These are phyloP conservation scores for Ascochyta rabiei DNA, from an alignment of 2,329 filamentous ascomycete species.

Conservation along the genomic window DNA sequence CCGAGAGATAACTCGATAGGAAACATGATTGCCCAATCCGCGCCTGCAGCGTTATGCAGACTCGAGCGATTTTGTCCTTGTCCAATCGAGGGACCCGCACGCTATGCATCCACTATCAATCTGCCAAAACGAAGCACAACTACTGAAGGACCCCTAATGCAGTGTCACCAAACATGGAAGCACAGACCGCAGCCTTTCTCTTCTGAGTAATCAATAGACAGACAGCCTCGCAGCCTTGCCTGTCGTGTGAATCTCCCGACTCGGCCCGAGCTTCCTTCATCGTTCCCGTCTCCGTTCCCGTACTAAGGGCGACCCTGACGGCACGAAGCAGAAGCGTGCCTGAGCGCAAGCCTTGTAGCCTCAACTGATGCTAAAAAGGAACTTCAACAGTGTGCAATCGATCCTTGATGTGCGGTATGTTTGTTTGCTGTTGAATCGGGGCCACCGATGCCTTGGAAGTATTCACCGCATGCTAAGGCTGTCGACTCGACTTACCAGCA, in stretches of 20 bases:
- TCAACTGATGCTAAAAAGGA: slow-evolving; percentile 4
- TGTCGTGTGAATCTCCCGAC: slow-evolving; percentile 15
- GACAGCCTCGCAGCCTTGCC: slow-evolving; percentile 12
- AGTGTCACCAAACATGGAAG: slow-evolving; percentile 15
- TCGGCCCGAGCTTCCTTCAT: slow-evolving; percentile 18
- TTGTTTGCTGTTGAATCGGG: not conserved
- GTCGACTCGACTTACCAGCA: no score
- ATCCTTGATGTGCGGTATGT: not conserved
- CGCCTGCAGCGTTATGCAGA: not conserved
- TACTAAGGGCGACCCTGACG: slow-evolving; percentile 12
- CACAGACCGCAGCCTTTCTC: slow-evolving; percentile 5
- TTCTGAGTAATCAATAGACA: slow-evolving; percentile 15
- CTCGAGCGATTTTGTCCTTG: not conserved
- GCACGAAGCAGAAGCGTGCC: slow-evolving; percentile 1
- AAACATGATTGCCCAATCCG: not conserved
- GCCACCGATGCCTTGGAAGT: not conserved
- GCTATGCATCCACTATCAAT: not conserved
- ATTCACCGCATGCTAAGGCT: not conserved
- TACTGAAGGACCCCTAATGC: slow-evolving; percentile 1
- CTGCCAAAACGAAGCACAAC: not conserved
- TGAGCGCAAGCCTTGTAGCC: not conserved
- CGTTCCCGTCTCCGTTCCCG: slow-evolving; percentile 13
- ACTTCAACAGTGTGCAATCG: not conserved
- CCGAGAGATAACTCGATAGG: not conserved
- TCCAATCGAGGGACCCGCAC: not conserved